Evolutionary conservation across 2,329 filamentous ascomycete genomes (phyloP).

Genomic region (Nemania serpens): DNA sequence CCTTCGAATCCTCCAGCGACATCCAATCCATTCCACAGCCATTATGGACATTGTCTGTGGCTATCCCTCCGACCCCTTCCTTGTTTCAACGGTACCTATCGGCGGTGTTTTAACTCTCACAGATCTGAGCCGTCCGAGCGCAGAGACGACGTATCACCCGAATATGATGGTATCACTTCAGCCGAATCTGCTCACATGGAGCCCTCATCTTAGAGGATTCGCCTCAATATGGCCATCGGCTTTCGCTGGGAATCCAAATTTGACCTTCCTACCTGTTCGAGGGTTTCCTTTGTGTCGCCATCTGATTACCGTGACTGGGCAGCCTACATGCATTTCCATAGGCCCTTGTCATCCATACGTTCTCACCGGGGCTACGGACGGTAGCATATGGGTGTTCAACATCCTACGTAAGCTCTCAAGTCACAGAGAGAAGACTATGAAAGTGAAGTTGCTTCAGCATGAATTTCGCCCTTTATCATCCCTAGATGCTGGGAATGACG

Average conservation of each 20-base stretch:
- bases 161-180: slow-evolving; percentile 57
- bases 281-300: slow-evolving; percentile 59
- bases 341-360: slow-evolving; percentile 58
- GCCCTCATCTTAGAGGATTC: slow-evolving; percentile 60
- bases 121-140: slow-evolving; percentile 57
- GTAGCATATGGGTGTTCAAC: slow-evolving; percentile 56
- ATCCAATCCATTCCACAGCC: slow-evolving; percentile 57
- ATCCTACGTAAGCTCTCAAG: slow-evolving; percentile 50
- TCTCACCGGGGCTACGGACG: slow-evolving; percentile 58
- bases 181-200: slow-evolving; percentile 58
- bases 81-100: slow-evolving; percentile 60
- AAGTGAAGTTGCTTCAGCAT: slow-evolving; percentile 57
- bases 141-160: slow-evolving; percentile 58
- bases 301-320: slow-evolving; percentile 56
- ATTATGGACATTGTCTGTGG: slow-evolving; percentile 60
- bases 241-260: slow-evolving; percentile 56
- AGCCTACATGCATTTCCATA: slow-evolving; percentile 55
- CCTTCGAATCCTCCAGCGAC: slow-evolving; percentile 53
- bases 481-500: neutral
- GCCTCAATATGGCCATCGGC: slow-evolving; percentile 57
- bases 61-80: slow-evolving; percentile 60
- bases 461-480: slow-evolving; percentile 50
- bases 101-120: slow-evolving; percentile 58
- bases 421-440: slow-evolving; percentile 47
- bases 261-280: slow-evolving; percentile 58